Conservation (phyloP, 2,329 filamentous ascomycete genomes). For the Trichoderma atroviride region DNA sequence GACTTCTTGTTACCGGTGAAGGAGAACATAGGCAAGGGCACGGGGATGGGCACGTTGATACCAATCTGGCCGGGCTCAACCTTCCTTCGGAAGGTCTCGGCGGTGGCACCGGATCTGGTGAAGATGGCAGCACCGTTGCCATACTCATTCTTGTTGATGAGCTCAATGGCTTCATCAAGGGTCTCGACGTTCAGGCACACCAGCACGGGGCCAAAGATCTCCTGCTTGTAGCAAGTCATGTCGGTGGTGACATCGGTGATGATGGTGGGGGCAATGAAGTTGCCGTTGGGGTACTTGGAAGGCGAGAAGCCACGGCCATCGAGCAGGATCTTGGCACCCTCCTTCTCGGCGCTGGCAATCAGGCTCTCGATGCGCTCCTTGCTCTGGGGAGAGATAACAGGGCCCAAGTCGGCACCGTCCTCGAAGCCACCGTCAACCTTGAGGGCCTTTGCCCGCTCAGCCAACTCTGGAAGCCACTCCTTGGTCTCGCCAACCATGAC, state of each 20-base stretch:
- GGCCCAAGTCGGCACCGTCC: conserved; percentile 75
- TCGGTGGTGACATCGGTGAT: conserved; percentile 77
- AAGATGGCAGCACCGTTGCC: conserved; percentile 87
- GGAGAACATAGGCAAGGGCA: conserved; percentile 71
- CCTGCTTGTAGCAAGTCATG: conserved; percentile 83
- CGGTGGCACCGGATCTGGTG: conserved; percentile 75
- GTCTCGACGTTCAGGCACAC: conserved; percentile 79
- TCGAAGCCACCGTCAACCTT: conserved; percentile 82
- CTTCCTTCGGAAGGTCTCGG: conserved; percentile 74
- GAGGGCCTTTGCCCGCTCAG: conserved; percentile 72
- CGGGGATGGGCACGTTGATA: conserved; percentile 80
- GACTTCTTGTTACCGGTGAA: conserved; percentile 85
- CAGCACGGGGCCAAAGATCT: conserved; percentile 84
- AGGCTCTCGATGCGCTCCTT: conserved; percentile 77
- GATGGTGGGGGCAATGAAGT: conserved; percentile 83
- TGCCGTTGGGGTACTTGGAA: conserved; percentile 79
- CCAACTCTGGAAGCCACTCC: conserved; percentile 78
- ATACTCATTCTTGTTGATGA: conserved; percentile 86
- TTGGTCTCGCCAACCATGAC: conserved; percentile 85
- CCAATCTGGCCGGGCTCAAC: conserved; percentile 86
- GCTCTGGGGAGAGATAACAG: conserved; percentile 78
- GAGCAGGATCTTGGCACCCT: conserved; percentile 80
- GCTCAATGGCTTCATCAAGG: conserved; percentile 75
- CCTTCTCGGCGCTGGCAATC: conserved; percentile 75
- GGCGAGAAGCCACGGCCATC: conserved; percentile 77